Conservation (phyloP, 2,329 filamentous ascomycete genomes). For the Phialophora chinensis region DNA sequence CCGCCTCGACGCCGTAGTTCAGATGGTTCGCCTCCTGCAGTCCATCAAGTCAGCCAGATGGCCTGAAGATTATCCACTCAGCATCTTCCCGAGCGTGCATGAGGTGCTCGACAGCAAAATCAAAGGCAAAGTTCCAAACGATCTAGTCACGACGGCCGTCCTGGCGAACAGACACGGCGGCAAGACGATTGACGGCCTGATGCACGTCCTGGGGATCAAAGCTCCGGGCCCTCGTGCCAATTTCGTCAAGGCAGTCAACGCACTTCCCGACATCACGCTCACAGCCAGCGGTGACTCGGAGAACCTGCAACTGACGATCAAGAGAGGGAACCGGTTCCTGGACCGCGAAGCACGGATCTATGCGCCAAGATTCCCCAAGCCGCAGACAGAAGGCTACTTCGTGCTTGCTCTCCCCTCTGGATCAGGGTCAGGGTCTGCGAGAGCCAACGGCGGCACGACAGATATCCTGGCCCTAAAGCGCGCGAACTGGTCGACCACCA, state of each 20-base stretch:
- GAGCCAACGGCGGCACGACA: neutral
- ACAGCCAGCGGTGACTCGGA: conserved; percentile 38
- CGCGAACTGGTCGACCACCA: conserved; percentile 69
- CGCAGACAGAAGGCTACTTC: conserved; percentile 94
- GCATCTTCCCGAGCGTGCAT: conserved; percentile 77
- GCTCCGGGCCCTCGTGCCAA: conserved; percentile 30
- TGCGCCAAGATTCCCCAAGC: conserved; percentile 88
- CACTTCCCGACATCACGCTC: conserved; percentile 35
- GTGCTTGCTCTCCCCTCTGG: conserved; percentile 67
- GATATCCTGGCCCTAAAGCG: conserved; percentile 85
- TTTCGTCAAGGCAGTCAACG: conserved; percentile 61
- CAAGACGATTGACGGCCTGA: conserved; percentile 38
- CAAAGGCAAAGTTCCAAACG: conserved; percentile 35
- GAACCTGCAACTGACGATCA: conserved; percentile 33
- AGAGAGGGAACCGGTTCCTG: conserved; percentile 32
- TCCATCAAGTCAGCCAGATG: conserved; percentile 91
- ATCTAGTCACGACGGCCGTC: conserved; percentile 37
- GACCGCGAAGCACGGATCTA: conserved; percentile 76
- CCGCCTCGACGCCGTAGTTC: conserved; percentile 75
- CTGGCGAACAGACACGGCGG: conserved; percentile 34
- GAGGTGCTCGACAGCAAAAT: conserved; percentile 37
- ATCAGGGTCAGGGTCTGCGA: conserved; percentile 32
- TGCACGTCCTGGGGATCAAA: conserved; percentile 40
- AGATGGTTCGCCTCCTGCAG: conserved; percentile 86
- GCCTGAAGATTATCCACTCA: conserved; percentile 79